phyloP scores from a whole-genome alignment of 768 basidiomycete genomes.

The Auricularia sp. region DNA sequence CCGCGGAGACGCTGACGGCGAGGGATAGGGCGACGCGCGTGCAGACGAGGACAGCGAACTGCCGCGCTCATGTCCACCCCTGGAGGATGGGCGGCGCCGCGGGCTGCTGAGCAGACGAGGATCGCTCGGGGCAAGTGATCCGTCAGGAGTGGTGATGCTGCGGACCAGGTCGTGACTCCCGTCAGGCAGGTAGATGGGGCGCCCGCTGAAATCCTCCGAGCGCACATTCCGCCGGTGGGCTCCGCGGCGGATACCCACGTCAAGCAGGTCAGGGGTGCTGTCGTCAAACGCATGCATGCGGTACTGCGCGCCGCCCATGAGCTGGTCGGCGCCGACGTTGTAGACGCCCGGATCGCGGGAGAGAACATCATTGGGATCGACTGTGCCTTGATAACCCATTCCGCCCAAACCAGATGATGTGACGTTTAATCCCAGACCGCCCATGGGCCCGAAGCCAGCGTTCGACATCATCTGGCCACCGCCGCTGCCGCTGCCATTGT shows the following conservation, averaged over 20 bases:
- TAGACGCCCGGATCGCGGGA: slow-evolving; percentile 18
- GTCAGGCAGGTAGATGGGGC: slow-evolving; percentile 2
- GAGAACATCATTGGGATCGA: slow-evolving; percentile 34
- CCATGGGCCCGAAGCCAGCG: slow-evolving; percentile 26
- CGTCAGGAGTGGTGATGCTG: slow-evolving; percentile 10
- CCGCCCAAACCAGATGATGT: slow-evolving; percentile 8
- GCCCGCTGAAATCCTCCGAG: slow-evolving; percentile 47
- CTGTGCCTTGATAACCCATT: slow-evolving; percentile 12
- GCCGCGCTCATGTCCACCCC: slow-evolving; percentile 5
- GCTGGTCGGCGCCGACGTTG: slow-evolving; percentile 2
- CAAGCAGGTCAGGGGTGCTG: slow-evolving; percentile 27
- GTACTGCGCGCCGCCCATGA: slow-evolving; percentile 1
- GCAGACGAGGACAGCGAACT: slow-evolving; percentile 8
- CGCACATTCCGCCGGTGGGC: slow-evolving; percentile 43
- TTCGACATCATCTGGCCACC: slow-evolving; percentile 13
- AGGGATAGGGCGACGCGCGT: slow-evolving; percentile 3
- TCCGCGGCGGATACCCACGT: slow-evolving; percentile 34
- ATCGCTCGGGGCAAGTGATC: slow-evolving; percentile 9
- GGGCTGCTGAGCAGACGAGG: slow-evolving; percentile 3
- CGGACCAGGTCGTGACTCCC: slow-evolving; percentile 5
- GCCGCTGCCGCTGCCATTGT: too few relatives aligned
- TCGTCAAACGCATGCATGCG: slow-evolving; percentile 5
- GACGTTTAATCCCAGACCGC: slow-evolving; percentile 23
- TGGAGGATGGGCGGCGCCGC: background rate
- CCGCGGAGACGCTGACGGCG: background rate